Evolutionary conservation across 805 yeast genomes (phyloP).

Genomic region (Cyberlindnera samutprakarnensis): DNA sequence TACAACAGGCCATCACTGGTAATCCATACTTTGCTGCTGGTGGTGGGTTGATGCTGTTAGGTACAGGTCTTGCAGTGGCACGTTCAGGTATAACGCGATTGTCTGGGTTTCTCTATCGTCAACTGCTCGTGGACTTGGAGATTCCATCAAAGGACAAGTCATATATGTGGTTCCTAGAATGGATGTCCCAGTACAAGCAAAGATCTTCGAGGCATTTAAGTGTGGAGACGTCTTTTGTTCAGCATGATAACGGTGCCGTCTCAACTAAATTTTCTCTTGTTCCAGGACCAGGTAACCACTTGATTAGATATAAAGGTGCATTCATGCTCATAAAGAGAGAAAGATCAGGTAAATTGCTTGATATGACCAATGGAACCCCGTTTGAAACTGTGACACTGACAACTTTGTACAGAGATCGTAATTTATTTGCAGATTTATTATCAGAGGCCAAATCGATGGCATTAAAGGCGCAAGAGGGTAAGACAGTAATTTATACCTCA

Average conservation of each 20-base stretch:
- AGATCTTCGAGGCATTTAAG: slow-evolving; percentile 77
- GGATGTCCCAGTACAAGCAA: slow-evolving; percentile 85
- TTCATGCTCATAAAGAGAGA: slow-evolving; percentile 86
- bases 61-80: slow-evolving; percentile 79
- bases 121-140: slow-evolving; percentile 84
- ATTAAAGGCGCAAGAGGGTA: slow-evolving; percentile 76
- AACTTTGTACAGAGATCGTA: slow-evolving; percentile 76
- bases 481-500: slow-evolving; percentile 86
- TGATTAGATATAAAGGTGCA: slow-evolving; percentile 79
- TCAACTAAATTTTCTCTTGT: slow-evolving; percentile 83
- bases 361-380: slow-evolving; percentile 86
- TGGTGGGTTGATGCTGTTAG: slow-evolving; percentile 92
- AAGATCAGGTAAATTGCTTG: slow-evolving; percentile 81
- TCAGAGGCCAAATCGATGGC: slow-evolving; percentile 84
- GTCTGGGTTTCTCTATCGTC: slow-evolving; percentile 67
- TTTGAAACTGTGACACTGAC: slow-evolving; percentile 94
- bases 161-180: slow-evolving; percentile 88
- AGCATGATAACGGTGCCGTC: slow-evolving; percentile 90
- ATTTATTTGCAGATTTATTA: slow-evolving; percentile 59
- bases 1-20: slow-evolving; percentile 48
- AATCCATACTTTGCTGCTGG: slow-evolving; percentile 99
- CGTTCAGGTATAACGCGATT: slow-evolving; percentile 59
- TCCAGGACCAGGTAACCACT: slow-evolving; percentile 96
- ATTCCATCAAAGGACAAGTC: slow-evolving; percentile 91
- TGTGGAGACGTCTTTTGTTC: slow-evolving; percentile 79